Evolutionary conservation across 129 eudicot genomes (phyloP).

Genomic region (carrot (Daucus carota)): DH1_v3.0 NC_030383.2:36269501-36270000

Average conservation of each 20-base stretch:
- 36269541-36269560: too few relatives aligned
- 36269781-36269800: slow-evolving; percentile 91
- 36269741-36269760: not conserved
- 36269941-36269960: slow-evolving; percentile 69
- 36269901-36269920: slow-evolving; percentile 39
- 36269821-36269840: slow-evolving; percentile 32
- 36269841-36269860: slow-evolving; percentile 74
- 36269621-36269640: slow-evolving; percentile 81
- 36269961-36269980: slow-evolving; percentile 41
- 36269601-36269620: slow-evolving; percentile 77
- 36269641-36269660: slow-evolving; percentile 65
- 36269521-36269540: too few relatives aligned
- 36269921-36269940: slow-evolving; percentile 61
- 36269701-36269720: not conserved
- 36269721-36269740: not conserved
- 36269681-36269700: slow-evolving; percentile 55
- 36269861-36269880: slow-evolving; percentile 65
- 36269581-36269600: not conserved
- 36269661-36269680: slow-evolving; percentile 56
- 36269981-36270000: slow-evolving; percentile 61
- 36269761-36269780: slow-evolving; percentile 70
- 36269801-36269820: slow-evolving; percentile 63
- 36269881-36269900: slow-evolving; percentile 29
- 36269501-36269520: too few relatives aligned
- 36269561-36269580: too few relatives aligned